Evolutionary conservation across 2,329 filamentous ascomycete species (phyloP), one percentile per base, ranked within the genome.

Genomic region (Remersonia thermophila): DNA sequence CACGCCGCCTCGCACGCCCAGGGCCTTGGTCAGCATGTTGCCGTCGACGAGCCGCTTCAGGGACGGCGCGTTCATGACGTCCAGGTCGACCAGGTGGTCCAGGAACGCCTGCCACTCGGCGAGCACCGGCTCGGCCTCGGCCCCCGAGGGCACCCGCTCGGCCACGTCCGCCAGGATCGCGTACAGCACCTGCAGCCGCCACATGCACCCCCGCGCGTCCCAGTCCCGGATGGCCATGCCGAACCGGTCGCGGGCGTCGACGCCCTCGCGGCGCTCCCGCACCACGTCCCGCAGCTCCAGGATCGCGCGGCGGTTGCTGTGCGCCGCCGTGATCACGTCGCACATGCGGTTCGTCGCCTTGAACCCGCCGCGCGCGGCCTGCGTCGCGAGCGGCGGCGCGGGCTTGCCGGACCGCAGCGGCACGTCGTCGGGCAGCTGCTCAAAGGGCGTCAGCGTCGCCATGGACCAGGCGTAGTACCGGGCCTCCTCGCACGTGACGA

Each of bases 401-500:
- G 60, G 53, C 51, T 73, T 80, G 32, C 61, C 59, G 9, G 39
- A 26, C 27, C 62, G 63, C 8, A 46, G 29, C 59, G 55, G 41
- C 52, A 42, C 51, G 52, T 66, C 49, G 44, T 60, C 53, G 43
- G 60, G 39, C 7, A 68, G 46, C 61, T 63, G 52, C 62, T 74
- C 53, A 77, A 84, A 95, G 0, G 87, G 87, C 11, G 74, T 69
- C 16, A 93, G 57, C 4, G 84, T 77, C 2, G 78, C 74, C 14
- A 93, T 66, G 13, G 82, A 63, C 86, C 87, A 95, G 6, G 80
- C 72, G 30, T 80, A 63, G 54, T 82, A 87, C n/a, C 59, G 54
- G 13, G 80, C 79, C 34, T 83, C 74, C 0, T 71, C 59, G 35
- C 75, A 72, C 11, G 66, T 67, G 8, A 86, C 57, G 2, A 93